These are phyloP conservation scores for Acanthamoeba triangularis DNA, from an alignment of 208 protist species.

Conservation along the genomic window DNA sequence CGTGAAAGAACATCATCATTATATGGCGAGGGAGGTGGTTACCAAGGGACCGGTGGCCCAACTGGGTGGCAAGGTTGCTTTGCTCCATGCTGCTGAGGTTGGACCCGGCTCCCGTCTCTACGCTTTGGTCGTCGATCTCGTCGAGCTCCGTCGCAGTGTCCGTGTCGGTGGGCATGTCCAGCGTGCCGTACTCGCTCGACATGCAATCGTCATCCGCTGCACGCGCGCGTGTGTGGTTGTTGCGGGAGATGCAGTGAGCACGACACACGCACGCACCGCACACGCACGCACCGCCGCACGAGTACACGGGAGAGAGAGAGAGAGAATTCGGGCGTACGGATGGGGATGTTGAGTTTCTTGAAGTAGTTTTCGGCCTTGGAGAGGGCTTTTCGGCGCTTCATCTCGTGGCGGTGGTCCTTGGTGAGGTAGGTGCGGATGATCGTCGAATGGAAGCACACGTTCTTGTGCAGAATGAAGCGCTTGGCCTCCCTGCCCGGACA, in stretches of 20 bases:
- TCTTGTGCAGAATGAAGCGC: conserved; percentile 44
- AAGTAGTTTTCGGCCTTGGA: conserved; percentile 56
- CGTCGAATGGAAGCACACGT: conserved; percentile 32
- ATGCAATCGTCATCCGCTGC: conserved; percentile 28
- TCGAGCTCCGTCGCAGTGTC: conserved; percentile 3
- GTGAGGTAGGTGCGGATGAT: conserved; percentile 33
- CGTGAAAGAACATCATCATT: too few relatives aligned
- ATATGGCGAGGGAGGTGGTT: too few relatives aligned
- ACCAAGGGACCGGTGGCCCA: too few relatives aligned
- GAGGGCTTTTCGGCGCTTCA: conserved; percentile 48
- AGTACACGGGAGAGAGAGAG: background rate
- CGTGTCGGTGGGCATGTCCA: conserved; percentile 18
- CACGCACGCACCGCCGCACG: too few relatives aligned
- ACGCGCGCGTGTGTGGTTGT: too few relatives aligned
- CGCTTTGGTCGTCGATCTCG: background rate
- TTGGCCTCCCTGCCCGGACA: background rate
- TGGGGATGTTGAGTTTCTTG: conserved; percentile 46
- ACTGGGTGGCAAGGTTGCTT: too few relatives aligned
- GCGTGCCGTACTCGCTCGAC: conserved; percentile 44
- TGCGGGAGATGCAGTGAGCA: background rate
- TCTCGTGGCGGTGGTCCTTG: conserved; percentile 36
- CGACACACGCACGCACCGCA: too few relatives aligned
- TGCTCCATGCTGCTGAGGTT: background rate
- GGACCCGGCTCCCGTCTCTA: background rate
- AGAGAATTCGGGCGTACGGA: background rate